Base-by-base conservation (phyloP, 192 early-diverging fungal species). In the Umbelopsis ramanniana region DNA sequence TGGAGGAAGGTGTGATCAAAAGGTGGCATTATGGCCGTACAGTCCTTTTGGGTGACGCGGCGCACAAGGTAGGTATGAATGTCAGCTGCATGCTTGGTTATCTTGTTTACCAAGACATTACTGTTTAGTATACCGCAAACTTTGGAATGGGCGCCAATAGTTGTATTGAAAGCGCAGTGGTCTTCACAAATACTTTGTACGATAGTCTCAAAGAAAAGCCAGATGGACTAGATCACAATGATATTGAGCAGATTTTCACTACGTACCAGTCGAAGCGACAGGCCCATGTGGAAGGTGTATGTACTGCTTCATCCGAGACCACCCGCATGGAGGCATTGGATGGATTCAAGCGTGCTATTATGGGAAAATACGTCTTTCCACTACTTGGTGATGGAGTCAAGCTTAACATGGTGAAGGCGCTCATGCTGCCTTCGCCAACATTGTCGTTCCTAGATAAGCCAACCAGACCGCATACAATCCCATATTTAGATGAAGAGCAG, bases 21-120 rank as follows among this genome's bases (percentile, higher is more conserved):
- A 70, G 50, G 8, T 81, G 82, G 76, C 52, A 72, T 70, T 70
- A 79, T 37, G 75, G 72, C 9, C 77, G 76, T 40, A 75, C 77
- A 5, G 74, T 80, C 12, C 66, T 82, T 46, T 29, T 78, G 12
- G 81, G 82, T 7, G 81, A 77, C 47, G 72, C 80, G 9, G 71
- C 73, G 33, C 79, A 81, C 46, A 81, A 81, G 37, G 35, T 81
- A 63, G 26, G 26, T 0, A 26, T 24, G 17, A 37, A 19, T 12
- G 6, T 11, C 26, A 63, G 19, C 2, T 37, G 5, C 33, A 29
- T 63, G 33, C 33, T 14, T 29, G 23, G 19, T 10, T 26, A 22
- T 54, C 11, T 24, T 63, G 11, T 37, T 5, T 38, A 50, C 6
- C 15, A 15, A 2, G 33, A 15, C 57, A 1, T 37, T 15, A 19